These are phyloP conservation scores for Hortaea werneckii DNA, from an alignment of 2,329 filamentous ascomycete genomes.

Conservation along the genomic window DNA sequence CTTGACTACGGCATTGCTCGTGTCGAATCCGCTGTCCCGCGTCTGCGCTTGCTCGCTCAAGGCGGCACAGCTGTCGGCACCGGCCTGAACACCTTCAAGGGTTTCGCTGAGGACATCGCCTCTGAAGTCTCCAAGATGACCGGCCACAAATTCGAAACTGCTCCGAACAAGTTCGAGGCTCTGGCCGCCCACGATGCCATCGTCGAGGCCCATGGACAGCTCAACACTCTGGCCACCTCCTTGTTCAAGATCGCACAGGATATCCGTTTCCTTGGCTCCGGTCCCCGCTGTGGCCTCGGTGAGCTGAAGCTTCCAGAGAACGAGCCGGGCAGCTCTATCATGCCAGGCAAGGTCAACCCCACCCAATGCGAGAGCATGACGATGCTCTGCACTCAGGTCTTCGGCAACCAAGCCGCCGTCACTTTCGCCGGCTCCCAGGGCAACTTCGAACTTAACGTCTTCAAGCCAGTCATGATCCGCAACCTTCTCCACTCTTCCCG, in stretches of 20 bases:
- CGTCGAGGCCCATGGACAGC: conserved; percentile 82
- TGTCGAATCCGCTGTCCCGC: conserved; percentile 70
- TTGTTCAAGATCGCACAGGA: conserved; percentile 98
- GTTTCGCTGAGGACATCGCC: conserved; percentile 89
- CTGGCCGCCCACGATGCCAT: conserved; percentile 92
- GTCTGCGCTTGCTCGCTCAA: conserved; percentile 80
- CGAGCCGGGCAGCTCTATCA: conserved; percentile 94
- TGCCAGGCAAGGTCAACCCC: conserved; percentile 99
- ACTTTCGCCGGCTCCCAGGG: conserved; percentile 95
- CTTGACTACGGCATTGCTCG: conserved; percentile 84
- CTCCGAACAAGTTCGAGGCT: conserved; percentile 98
- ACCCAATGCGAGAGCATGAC: conserved; percentile 97
- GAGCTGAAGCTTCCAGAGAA: conserved; percentile 93
- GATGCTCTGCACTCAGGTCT: conserved; percentile 95
- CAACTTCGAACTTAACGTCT: conserved; percentile 98
- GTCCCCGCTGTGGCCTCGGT: conserved; percentile 87
- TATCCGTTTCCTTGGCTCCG: conserved; percentile 91
- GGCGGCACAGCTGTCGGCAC: conserved; percentile 95
- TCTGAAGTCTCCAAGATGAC: conserved; percentile 87
- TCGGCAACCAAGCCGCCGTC: conserved; percentile 89
- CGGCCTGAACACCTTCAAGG: conserved; percentile 92
- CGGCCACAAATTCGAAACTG: conserved; percentile 85
- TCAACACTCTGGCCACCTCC: conserved; percentile 85
- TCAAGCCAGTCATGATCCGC: conserved; percentile 92
- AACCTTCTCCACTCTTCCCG: conserved; percentile 89